A percentile compares a stretch with the other conserved stretches of the same genome.
These are phyloP conservation scores for Phytophthora citricola DNA, from an alignment of 352 stramenopile genomes.

Conservation along the genomic window DNA sequence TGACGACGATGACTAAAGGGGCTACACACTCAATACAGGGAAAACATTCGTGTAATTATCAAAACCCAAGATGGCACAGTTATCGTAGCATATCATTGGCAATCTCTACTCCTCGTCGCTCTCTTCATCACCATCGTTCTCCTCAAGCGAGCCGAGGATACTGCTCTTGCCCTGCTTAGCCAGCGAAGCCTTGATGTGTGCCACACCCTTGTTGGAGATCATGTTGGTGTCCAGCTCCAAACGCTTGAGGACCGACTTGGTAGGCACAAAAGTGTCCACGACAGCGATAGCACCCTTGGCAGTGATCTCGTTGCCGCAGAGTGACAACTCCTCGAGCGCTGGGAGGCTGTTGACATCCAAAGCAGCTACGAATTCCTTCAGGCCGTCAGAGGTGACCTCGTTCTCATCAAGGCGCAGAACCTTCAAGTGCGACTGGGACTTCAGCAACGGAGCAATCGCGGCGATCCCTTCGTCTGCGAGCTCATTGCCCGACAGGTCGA, in stretches of 20 bases:
- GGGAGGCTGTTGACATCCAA: slow-evolving; percentile 53
- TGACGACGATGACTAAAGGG: slow-evolving; percentile 79
- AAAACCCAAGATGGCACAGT: too few relatives aligned
- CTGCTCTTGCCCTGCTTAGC: slow-evolving; percentile 57
- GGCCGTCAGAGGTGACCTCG: slow-evolving; percentile 89
- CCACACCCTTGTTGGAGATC: slow-evolving; percentile 73
- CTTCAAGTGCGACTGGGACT: slow-evolving; percentile 50
- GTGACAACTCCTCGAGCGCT: slow-evolving; percentile 80
- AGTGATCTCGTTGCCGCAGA: slow-evolving; percentile 90
- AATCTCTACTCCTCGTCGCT: slow-evolving; percentile 62
- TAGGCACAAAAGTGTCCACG: slow-evolving; percentile 60
- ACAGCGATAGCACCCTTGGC: slow-evolving; percentile 87
- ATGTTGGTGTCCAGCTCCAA: slow-evolving; percentile 85
- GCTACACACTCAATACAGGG: too few relatives aligned
- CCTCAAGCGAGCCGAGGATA: slow-evolving; percentile 75
- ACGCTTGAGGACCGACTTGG: slow-evolving; percentile 51
- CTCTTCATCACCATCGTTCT: slow-evolving; percentile 87
- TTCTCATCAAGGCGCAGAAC: slow-evolving; percentile 94
- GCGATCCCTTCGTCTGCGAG: slow-evolving; percentile 75
- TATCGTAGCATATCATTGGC: too few relatives aligned
- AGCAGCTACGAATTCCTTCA: slow-evolving; percentile 70
- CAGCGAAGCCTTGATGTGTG: slow-evolving; percentile 57
- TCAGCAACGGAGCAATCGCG: slow-evolving; percentile 53
- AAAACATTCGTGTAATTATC: too few relatives aligned
- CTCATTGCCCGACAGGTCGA: slow-evolving; percentile 95